Percentiles rank a stretch among this genome's conserved stretches.
These are phyloP conservation scores for Leccinum broughii DNA, from an alignment of 768 basidiomycete genomes.

Conservation along the genomic window DNA sequence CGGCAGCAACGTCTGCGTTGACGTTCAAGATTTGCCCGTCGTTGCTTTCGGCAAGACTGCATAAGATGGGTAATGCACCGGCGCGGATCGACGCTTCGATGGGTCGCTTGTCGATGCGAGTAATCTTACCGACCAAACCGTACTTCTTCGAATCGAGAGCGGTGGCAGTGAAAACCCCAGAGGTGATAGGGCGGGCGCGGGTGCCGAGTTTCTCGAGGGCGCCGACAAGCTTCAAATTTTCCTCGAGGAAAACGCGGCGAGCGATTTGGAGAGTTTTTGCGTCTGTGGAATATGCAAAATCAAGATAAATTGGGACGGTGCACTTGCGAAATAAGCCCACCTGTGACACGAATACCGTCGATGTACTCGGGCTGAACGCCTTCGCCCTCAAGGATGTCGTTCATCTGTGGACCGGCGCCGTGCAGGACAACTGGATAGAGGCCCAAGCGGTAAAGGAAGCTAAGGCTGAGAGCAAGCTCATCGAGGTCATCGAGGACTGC, in stretches of 20 bases:
- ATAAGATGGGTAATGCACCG: conserved; percentile 94
- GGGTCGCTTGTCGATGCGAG: conserved; percentile 91
- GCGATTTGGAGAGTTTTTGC: conserved; percentile 93
- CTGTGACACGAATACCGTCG: conserved; percentile 96
- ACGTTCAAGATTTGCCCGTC: conserved; percentile 99
- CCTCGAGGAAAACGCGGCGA: conserved; percentile 94
- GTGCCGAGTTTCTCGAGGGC: conserved; percentile 95
- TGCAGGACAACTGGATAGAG: conserved; percentile 98
- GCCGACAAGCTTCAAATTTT: conserved; percentile 92
- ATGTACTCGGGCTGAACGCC: conserved; percentile 96
- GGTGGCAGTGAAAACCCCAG: conserved; percentile 96
- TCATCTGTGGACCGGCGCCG: conserved; percentile 94
- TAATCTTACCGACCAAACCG: conserved; percentile 94
- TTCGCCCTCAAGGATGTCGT: conserved; percentile 89
- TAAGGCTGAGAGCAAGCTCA: conserved; percentile 91
- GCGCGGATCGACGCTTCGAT: conserved; percentile 96
- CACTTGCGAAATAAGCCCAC: conserved; percentile 41
- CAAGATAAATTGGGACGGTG: neutral
- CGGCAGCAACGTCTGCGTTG: conserved; percentile 98
- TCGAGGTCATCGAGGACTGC: conserved; percentile 91
- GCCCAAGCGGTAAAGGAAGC: conserved; percentile 95
- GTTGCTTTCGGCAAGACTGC: conserved; percentile 88
- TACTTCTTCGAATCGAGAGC: conserved; percentile 96
- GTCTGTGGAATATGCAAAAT: conserved; percentile 46
- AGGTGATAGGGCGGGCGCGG: conserved; percentile 95